Evolutionary conservation across 371 early-diverging fungal genomes (phyloP), one percentile per base, ranked within the genome.

Genomic region (Actinomortierella ambigua): DNA sequence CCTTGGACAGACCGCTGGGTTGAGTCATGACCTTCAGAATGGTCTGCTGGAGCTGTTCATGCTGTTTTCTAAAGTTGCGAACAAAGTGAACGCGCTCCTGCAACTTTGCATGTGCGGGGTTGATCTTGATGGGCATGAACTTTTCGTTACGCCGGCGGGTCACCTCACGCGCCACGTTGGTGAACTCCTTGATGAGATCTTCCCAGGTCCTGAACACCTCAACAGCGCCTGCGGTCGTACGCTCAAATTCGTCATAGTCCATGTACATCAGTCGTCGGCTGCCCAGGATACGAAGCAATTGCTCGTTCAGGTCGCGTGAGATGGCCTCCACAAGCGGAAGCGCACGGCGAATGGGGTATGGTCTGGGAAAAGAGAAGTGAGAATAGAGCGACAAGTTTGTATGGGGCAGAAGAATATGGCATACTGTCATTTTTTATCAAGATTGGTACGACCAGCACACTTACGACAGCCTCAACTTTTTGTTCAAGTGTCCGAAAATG

Each of bases 171-270:
- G 98, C 98, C 18, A 98, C 90, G 59, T 89, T 90, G 50, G 93
- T 88, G 79, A 98, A 98, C 71, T 98, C 99, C 71, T 96, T 96
- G 77, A 93, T 84, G 56, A 93, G 83, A 41, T 95, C 91, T 63
- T 98, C 98, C 99, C 99, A 99, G 0, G 91, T 90, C 26, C 85
- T 84, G 66, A 99, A 98, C 0, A 94, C 92, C 0, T 87, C 87
- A 42, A 94, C 94, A 22, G 95, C 93, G 22, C 93, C 93, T n/a
- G 85, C 81, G 20, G 89, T 81, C 22, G 88, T 86, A 27, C 82
- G 82, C 51, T 95, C 95, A 81, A 97, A 97, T 44, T 88, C 91
- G 7, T 80, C 85, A 61, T 93, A 96, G 47, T 90, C 90, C 85
- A 98, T 88, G 75, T 89, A 89, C 98, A 98, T 97, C 59, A 99